Percentiles rank a stretch among this genome's conserved stretches.
phyloP scores from a whole-genome alignment of 495 filamentous ascomycete species.

The Aspergillus mulundensis region DNA sequence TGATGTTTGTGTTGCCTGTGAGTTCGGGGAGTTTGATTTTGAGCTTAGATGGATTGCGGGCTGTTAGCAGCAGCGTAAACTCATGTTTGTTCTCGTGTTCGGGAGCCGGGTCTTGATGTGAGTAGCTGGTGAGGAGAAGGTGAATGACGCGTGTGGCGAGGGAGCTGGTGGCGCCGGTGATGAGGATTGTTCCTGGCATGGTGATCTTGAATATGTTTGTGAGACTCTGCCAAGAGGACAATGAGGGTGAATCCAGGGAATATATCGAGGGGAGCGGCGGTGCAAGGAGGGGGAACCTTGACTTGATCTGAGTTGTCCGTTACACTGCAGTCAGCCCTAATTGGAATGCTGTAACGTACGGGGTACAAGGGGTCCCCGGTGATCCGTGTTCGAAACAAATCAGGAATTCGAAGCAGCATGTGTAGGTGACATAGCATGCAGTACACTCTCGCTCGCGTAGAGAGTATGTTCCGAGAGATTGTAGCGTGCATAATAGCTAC shows the following conservation, averaged over 20 bases:
- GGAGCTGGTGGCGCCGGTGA: conserved; percentile 46
- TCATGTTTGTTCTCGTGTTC: background rate
- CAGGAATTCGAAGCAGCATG: too few relatives aligned
- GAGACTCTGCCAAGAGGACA: background rate
- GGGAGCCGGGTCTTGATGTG: background rate
- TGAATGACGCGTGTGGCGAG: conserved; percentile 32
- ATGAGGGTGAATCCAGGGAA: background rate
- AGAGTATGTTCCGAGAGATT: too few relatives aligned
- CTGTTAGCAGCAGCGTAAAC: conserved; percentile 37
- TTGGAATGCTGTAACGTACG: background rate
- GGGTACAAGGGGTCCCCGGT: background rate
- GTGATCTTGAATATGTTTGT: too few relatives aligned
- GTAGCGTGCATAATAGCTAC: too few relatives aligned
- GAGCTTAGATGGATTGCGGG: conserved; percentile 30
- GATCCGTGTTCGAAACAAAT: background rate
- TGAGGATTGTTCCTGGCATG: conserved; percentile 32
- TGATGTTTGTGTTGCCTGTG: conserved; percentile 8
- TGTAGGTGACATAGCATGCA: too few relatives aligned
- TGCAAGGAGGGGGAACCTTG: background rate
- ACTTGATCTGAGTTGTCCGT: background rate
- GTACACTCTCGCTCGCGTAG: too few relatives aligned
- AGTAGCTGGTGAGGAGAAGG: conserved; percentile 28
- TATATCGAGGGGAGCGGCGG: background rate
- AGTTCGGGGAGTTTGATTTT: background rate
- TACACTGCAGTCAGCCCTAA: background rate